Conservation (phyloP, 2,329 filamentous ascomycete species). For the Claviceps maximensis region DNA sequence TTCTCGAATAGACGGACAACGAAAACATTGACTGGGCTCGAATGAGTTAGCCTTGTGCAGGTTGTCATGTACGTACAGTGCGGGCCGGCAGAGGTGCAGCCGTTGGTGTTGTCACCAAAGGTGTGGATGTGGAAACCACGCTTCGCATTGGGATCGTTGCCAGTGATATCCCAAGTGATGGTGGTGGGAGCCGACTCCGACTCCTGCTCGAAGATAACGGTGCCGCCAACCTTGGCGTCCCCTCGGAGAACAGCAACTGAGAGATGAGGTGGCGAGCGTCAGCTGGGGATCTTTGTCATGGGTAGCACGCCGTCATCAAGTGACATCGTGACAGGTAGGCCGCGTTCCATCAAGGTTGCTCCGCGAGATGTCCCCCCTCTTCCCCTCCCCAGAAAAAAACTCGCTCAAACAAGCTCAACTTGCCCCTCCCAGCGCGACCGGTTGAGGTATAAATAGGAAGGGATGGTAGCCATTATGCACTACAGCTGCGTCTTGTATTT, state of each 20-base stretch:
- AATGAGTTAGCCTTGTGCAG: conserved; percentile 7
- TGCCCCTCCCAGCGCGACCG: conserved; percentile 7
- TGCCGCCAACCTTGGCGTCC: conserved; percentile 90
- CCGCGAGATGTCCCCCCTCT: conserved; percentile 4
- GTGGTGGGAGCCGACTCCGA: conserved; percentile 71
- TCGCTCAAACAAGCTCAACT: conserved; percentile 46
- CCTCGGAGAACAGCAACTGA: conserved; percentile 92
- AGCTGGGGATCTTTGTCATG: conserved; percentile 1
- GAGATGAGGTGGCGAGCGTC: conserved; percentile 8
- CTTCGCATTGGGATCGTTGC: conserved; percentile 88
- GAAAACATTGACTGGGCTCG: background rate
- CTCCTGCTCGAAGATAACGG: conserved; percentile 88
- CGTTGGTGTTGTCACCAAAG: conserved; percentile 99
- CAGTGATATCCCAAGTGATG: conserved; percentile 83
- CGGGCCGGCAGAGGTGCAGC: conserved; percentile 94
- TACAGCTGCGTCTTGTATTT: background rate
- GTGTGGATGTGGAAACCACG: conserved; percentile 98
- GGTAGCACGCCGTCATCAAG: conserved; percentile 17
- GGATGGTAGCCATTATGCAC: background rate
- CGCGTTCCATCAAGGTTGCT: conserved; percentile 32
- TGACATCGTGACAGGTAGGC: conserved; percentile 12
- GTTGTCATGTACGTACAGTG: conserved; percentile 57
- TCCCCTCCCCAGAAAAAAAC: conserved; percentile 31
- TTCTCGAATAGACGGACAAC: background rate
- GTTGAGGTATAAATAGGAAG: conserved; percentile 12